These are phyloP conservation scores for Monascus purpureus DNA, from an alignment of 495 filamentous ascomycete species.

Conservation along the genomic window DNA sequence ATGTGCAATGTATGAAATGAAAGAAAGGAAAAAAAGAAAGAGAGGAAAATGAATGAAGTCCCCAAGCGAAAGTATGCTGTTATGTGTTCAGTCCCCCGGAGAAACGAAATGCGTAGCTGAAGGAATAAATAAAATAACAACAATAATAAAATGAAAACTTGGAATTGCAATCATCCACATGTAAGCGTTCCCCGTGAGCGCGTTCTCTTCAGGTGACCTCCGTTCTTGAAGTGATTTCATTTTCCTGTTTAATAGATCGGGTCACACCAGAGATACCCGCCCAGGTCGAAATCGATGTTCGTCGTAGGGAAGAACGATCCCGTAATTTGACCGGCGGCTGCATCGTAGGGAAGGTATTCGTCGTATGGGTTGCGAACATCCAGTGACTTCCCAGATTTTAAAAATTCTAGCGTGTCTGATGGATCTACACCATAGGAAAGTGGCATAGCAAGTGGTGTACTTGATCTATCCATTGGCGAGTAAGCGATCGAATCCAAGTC, in stretches of 20 bases:
- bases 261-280: constrained; percentile 18
- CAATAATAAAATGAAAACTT: too few relatives aligned
- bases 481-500: constrained; percentile 15
- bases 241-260: constrained; percentile 12
- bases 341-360: constrained; percentile 26
- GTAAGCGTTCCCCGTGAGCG: too few relatives aligned
- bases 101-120: too few relatives aligned
- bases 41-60: too few relatives aligned
- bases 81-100: too few relatives aligned
- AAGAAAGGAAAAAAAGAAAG: too few relatives aligned
- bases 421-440: constrained; percentile 10
- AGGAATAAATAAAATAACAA: too few relatives aligned
- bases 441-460: constrained; percentile 7
- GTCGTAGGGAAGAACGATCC: constrained; percentile 25
- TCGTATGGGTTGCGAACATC: constrained; percentile 13
- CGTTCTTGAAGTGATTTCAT: too few relatives aligned
- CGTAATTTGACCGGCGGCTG: constrained; percentile 25
- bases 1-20: too few relatives aligned
- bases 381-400: constrained; percentile 12
- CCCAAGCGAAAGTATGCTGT: too few relatives aligned
- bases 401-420: constrained; percentile 15
- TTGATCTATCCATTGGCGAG: constrained; percentile 15
- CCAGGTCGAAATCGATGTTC: constrained; percentile 22
- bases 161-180: too few relatives aligned
- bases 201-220: too few relatives aligned